Evolutionary conservation across 192 early-diverging fungal species (phyloP).

Genomic region (Dissophora globulifera): DNA sequence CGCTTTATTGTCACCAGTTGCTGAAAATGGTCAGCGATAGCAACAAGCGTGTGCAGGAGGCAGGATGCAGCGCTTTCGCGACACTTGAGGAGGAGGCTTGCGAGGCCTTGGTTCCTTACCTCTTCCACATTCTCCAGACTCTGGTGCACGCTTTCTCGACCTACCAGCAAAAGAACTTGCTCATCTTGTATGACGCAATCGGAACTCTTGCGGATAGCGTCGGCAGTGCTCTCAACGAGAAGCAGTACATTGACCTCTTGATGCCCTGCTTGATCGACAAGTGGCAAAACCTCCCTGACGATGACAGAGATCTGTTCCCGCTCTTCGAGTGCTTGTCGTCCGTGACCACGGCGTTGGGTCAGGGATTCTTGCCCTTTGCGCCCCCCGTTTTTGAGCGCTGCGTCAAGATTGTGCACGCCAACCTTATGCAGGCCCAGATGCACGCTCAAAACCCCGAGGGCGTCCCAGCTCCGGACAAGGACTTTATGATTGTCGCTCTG

Average conservation of each 20-base stretch:
- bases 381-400: slow-evolving; percentile 89
- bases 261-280: slow-evolving; percentile 90
- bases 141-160: slow-evolving; percentile 84
- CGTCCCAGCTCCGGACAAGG: slow-evolving; percentile 86
- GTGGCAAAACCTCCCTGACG: slow-evolving; percentile 84
- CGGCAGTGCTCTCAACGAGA: slow-evolving; percentile 81
- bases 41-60: slow-evolving; percentile 99
- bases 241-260: slow-evolving; percentile 82
- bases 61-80: slow-evolving; percentile 95
- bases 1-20: too few species aligned
- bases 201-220: slow-evolving; percentile 98
- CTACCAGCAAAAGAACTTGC: slow-evolving; percentile 96
- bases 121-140: slow-evolving; percentile 87
- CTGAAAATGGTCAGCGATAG: slow-evolving; percentile 87
- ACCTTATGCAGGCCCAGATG: slow-evolving; percentile 74
- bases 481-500: slow-evolving; percentile 95
- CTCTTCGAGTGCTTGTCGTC: slow-evolving; percentile 90
- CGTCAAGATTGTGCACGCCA: slow-evolving; percentile 86
- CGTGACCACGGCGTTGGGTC: slow-evolving; percentile 87
- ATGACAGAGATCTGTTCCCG: slow-evolving; percentile 94
- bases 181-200: slow-evolving; percentile 97
- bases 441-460: slow-evolving; percentile 57
- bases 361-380: slow-evolving; percentile 88
- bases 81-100: slow-evolving; percentile 95
- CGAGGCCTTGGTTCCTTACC: slow-evolving; percentile 82